Evolutionary conservation across 768 basidiomycete species (phyloP).

Genomic region (Rhodotorula kratochvilovae): DNA sequence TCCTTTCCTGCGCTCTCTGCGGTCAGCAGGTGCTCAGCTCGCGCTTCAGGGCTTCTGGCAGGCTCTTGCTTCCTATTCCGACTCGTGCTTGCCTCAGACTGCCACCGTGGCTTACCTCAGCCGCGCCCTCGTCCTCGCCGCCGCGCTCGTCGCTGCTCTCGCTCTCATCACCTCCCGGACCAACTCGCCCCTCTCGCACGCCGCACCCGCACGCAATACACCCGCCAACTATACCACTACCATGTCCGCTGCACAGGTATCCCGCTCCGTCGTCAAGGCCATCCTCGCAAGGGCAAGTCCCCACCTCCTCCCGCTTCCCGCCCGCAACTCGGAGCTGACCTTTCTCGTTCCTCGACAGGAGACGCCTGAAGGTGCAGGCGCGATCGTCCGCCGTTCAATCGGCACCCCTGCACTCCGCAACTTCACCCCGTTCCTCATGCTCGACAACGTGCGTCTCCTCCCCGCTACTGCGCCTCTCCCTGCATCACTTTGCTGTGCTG

Average conservation of each 20-base stretch:
- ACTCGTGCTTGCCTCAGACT: neutral
- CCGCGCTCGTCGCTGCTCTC: neutral
- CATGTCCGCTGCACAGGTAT: constrained; percentile 26
- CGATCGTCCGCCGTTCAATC: constrained; percentile 77
- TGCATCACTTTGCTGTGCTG: no score
- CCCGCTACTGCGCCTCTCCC: neutral
- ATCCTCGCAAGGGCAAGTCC: constrained; percentile 66
- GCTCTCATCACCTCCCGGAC: neutral
- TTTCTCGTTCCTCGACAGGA: constrained; percentile 52
- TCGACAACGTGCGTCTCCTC: constrained; percentile 40
- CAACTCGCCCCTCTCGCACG: neutral
- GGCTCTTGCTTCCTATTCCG: neutral
- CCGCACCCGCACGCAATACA: neutral
- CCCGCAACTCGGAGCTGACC: constrained; percentile 54
- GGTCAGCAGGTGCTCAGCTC: neutral
- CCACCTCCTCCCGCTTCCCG: constrained; percentile 29
- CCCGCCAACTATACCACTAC: neutral
- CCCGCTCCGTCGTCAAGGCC: constrained; percentile 66
- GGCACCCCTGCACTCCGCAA: constrained; percentile 70
- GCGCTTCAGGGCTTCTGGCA: no score
- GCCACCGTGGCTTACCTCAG: neutral
- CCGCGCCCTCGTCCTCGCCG: neutral
- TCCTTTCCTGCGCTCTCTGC: no score
- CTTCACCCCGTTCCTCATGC: constrained; percentile 83
- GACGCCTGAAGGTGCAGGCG: constrained; percentile 62